Base-by-base conservation (phyloP, 805 yeast species). In the Metschnikowia matae region DNA sequence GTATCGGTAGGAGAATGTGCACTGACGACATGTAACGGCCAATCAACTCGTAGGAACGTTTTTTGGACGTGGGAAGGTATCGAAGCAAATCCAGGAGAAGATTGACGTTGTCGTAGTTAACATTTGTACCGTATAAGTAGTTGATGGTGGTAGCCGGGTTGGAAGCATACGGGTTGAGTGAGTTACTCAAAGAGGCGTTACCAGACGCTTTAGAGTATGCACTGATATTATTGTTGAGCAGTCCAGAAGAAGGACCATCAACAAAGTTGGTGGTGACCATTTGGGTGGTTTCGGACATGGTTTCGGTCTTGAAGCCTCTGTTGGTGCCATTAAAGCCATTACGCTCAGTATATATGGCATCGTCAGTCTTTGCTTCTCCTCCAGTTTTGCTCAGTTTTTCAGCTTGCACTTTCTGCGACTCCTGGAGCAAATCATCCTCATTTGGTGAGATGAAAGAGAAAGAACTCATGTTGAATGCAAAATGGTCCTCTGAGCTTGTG, bases 1-100 rank as follows among this genome's bases (percentile, higher is more conserved):
- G 51, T 4, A 81, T 62, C 0, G 86, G 85, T 8, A 81, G 60
- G n/a, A 81, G 66, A 6, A 80, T 77, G 57, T 81, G 85, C 13
- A 81, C 81, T 0, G 83, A 77, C 44, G 72, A 74, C 10, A 75
- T 61, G 55, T 77, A 81, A 26, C 83, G 65, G 34, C 74, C 71
- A 2, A 80, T 64, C 39, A 81, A 64, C 48, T 74, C 79, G 55
- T 67, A 74, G 0, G 82, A 74, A 36, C 77, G 67, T 44, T 69
- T 74, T 41, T 65, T 70, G 0, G 74, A 59, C 13, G 50, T 61
- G 1, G 85, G 85, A 13, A 81, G 55, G 50, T 73, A 76, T 7
- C 67, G 62, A n/a, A 67, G 57, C 13, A 81, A 61, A 52, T 73
- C 75, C 26, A 61, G 66, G 15, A 69, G 54, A 8, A 73, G 55